Evolutionary conservation across 2,329 filamentous ascomycete genomes (phyloP).

Genomic region (Coniella lustricola): DNA sequence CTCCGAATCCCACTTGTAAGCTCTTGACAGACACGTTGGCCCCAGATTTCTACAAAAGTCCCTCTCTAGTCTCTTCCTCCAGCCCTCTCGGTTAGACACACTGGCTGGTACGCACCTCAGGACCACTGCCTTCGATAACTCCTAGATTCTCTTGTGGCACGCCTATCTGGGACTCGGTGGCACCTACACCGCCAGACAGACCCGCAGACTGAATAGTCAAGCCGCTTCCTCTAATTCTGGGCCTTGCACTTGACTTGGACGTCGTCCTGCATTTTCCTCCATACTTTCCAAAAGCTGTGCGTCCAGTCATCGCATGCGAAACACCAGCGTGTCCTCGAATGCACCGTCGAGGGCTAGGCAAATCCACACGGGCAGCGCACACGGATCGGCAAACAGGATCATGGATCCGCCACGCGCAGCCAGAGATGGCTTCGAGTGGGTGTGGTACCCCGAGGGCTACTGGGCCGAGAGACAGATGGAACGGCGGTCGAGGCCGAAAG

Average conservation of each 20-base stretch:
- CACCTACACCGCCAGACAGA: too few relatives aligned
- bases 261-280: too few relatives aligned
- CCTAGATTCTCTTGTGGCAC: too few relatives aligned
- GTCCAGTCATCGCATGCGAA: constrained; percentile 5
- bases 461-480: constrained; percentile 48
- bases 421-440: constrained; percentile 50
- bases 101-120: not conserved
- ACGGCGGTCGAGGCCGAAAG: not conserved
- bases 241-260: too few relatives aligned
- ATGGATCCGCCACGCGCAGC: constrained; percentile 50
- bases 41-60: not conserved
- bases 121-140: not conserved
- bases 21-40: too few relatives aligned
- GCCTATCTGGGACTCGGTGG: too few relatives aligned
- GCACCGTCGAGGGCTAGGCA: constrained; percentile 4
- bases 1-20: not conserved
- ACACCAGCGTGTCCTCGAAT: constrained; percentile 15
- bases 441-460: constrained; percentile 56
- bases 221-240: too few relatives aligned
- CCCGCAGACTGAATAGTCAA: too few relatives aligned
- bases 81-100: not conserved
- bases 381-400: constrained; percentile 4
- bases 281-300: not conserved
- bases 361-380: constrained; percentile 4
- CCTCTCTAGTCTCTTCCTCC: not conserved